Percentiles rank a stretch among this genome's conserved stretches.
phyloP scores from a whole-genome alignment of 352 stramenopile species.

The Phytopythium aichiense region DNA sequence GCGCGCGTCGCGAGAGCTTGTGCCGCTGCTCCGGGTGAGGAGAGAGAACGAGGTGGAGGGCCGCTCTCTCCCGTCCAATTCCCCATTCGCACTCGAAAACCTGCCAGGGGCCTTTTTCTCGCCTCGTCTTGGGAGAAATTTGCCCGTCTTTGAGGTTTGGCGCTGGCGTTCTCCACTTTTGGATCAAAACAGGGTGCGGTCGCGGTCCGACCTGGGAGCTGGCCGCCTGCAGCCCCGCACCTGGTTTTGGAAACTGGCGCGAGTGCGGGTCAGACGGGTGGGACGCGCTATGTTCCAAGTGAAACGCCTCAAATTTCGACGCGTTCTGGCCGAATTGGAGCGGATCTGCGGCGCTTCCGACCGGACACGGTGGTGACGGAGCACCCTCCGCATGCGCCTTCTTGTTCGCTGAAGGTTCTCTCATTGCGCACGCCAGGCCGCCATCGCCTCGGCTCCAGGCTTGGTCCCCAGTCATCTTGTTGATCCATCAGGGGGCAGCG shows the following conservation, averaged over 20 bases:
- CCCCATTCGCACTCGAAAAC: too few relatives aligned
- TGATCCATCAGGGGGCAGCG: neutral
- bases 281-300: neutral
- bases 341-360: neutral
- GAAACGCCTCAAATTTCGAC: neutral
- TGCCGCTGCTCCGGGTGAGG: too few relatives aligned
- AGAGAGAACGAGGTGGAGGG: neutral
- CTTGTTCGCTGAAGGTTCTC: constrained; percentile 8
- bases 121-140: neutral
- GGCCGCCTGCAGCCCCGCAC: neutral
- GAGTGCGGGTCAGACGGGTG: neutral
- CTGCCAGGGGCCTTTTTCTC: neutral
- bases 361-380: neutral
- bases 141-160: constrained; percentile 2
- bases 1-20: neutral
- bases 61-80: constrained; percentile 1
- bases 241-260: neutral
- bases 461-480: neutral
- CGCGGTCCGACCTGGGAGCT: neutral
- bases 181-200: neutral
- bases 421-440: neutral
- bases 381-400: neutral
- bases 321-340: neutral
- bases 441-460: neutral
- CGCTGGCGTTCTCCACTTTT: neutral